Base-by-base conservation (phyloP, 495 filamentous ascomycete species). In the Pyrenula massariospora region DNA sequence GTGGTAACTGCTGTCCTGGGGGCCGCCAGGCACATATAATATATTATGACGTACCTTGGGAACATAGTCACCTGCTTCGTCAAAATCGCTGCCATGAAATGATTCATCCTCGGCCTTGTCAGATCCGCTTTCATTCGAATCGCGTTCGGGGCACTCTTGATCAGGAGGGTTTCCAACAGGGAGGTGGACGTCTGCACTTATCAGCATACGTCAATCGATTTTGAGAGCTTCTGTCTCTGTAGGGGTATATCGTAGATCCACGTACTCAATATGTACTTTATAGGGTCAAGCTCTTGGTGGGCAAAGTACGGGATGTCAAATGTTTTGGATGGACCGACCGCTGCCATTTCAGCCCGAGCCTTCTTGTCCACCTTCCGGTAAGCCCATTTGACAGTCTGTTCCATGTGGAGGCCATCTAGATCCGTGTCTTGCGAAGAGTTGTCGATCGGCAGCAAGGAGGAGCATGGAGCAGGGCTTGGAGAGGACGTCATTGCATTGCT, bases 231-330 rank as follows among this genome's bases (percentile, higher is more conserved):
- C n/a, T n/a, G n/a, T n/a, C n/a, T n/a, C n/a, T n/a, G n/a, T n/a
- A n/a, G n/a, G n/a, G n/a, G n/a, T n/a, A n/a, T n/a, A n/a, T 42
- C 31, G 31, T 8, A 42, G 31, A 15, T 15, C 15, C 15, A 5
- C 31, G 31, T 42, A 42, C 31, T 15, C 8, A 5, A 5, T 5
- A 42, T 42, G 12, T 55, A 55, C n/a, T 22, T 15, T 47, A 3
- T n/a, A 19, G 53, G 53, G 42, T 55, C 31, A 5, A 55, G 24
- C 19, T 25, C 11, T 21, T 36, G 19, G 24, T 55, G 53, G 12
- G 53, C 53, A 22, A 55, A 55, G 24, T 55, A 55, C 19, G 53
- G 53, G n/a, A 47, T 47, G 25, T 25, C 8, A 24, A 20, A n/a
- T 22, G 15, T 3, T 22, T 22, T 22, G 23, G 51, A 22, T 5